Evolutionary conservation across 1,284 basidiomycete genomes (phyloP), one percentile per base, ranked within the genome.

Genomic region (Fistulinella staudtii): DNA sequence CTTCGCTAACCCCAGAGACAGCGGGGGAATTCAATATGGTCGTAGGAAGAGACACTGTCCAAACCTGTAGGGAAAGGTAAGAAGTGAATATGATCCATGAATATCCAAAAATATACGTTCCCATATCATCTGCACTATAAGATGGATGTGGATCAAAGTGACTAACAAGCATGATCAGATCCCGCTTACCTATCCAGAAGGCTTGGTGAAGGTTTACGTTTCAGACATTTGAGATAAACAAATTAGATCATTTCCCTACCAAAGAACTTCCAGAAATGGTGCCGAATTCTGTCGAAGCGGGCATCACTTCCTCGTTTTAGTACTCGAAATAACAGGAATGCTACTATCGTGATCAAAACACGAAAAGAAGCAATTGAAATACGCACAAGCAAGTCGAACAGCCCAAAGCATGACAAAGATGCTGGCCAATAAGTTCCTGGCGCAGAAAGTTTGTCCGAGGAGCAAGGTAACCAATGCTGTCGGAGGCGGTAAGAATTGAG

Each of bases 21-120:
- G 74, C 74, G 2, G 82, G 82, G 2, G 85, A 86, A 57, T 87
- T 85, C 24, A 85, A 65, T 47, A 85, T 79, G 22, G 73, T 76
- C 21, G 83, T 57, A 2, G 84, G 83, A 0, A 86, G 65, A 1
- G 82, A 84, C 3, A 85, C 22, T 5, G 23, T 36, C 39, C 34
- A 36, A 34, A 46, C 39, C 39, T 45, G 14, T 17, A n/a, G 2
- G 3, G n/a, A 21, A 15, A 17, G 8, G 25, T 27, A 5, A 27
- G 25, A 27, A 6, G 14, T 29, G 14, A n/a, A 7, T 3, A 15
- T 31, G 7, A 15, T 3, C 7, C 15, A 17, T 14, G n/a, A n/a
- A n/a, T n/a, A n/a, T 14, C 30, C n/a, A 17, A 22, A 11, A n/a
- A 17, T 11, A 4, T 20, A 15, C 39, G 10, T 36, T 14, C 39